Percentiles rank a stretch among this genome's conserved stretches.
Evolutionary conservation across 768 basidiomycete genomes (phyloP).

Genomic region (Rhizopogon roseolus): DNA sequence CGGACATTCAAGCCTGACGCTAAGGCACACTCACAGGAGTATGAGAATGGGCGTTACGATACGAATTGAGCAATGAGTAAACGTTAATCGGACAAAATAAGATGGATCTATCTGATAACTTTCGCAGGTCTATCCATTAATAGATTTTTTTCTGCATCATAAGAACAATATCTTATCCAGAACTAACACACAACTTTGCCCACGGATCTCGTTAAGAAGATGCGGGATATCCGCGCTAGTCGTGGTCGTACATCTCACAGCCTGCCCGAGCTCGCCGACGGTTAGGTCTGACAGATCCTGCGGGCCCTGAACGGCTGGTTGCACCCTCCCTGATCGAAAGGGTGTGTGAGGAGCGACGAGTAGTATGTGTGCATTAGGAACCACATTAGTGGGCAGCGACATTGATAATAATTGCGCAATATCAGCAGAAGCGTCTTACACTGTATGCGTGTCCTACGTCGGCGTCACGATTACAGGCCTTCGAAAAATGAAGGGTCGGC

Average conservation of each 20-base stretch:
- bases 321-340: neutral
- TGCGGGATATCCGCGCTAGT: conserved; percentile 6
- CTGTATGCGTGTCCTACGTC: neutral
- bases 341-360: neutral
- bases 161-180: neutral
- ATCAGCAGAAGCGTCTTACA: neutral
- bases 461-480: conserved; percentile 37
- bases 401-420: neutral
- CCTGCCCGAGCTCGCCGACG: neutral
- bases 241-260: conserved; percentile 23
- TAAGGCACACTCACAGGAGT: neutral
- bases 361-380: neutral
- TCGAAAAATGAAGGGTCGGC: conserved; percentile 64
- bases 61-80: neutral
- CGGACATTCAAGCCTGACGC: neutral
- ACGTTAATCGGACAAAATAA: neutral
- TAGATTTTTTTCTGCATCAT: neutral
- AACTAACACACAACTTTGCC: neutral
- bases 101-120: neutral
- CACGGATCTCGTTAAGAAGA: conserved; percentile 22
- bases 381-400: neutral
- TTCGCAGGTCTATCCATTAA: conserved; percentile 2
- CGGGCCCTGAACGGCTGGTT: conserved; percentile 5
- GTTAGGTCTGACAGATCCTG: neutral
- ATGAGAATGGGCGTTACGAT: neutral